Conservation (phyloP, 345 rosid genomes). For the Euclidium syriacum region DNA sequence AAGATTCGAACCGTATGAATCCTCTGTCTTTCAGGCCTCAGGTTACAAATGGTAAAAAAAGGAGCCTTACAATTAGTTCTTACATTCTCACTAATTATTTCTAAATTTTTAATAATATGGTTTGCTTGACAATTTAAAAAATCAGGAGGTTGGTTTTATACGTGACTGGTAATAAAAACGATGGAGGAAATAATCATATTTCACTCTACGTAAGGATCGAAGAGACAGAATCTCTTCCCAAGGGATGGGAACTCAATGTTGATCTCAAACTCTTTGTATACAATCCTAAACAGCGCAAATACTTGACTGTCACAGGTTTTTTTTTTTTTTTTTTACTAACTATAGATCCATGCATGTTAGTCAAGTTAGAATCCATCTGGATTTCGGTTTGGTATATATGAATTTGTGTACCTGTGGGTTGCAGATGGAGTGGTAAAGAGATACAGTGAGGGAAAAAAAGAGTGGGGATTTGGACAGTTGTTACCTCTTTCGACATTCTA, state of each 20-base stretch:
- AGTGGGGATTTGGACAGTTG: slow-evolving; percentile 32
- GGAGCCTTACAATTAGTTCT: no score
- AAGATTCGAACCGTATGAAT: slow-evolving; percentile 22
- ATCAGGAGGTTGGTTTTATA: slow-evolving; percentile 35
- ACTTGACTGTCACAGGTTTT: slow-evolving; percentile 32
- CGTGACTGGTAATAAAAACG: slow-evolving; percentile 30
- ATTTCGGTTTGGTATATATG: background rate
- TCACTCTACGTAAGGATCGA: slow-evolving; percentile 35
- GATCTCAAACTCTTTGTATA: slow-evolving; percentile 31
- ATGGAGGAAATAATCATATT: slow-evolving; percentile 19
- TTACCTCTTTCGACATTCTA: slow-evolving; percentile 22
- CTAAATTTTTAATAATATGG: background rate
- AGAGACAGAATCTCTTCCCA: slow-evolving; percentile 10
- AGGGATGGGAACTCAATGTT: slow-evolving; percentile 30
- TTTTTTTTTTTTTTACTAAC: background rate
- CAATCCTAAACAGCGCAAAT: slow-evolving; percentile 17
- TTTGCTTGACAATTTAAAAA: no score
- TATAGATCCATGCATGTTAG: no score
- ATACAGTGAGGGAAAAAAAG: slow-evolving; percentile 14
- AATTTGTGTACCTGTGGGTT: background rate
- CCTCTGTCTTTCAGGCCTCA: slow-evolving; percentile 33
- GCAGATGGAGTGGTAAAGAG: slow-evolving; percentile 30
- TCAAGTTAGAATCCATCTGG: background rate
- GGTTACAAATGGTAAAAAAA: slow-evolving; percentile 38
- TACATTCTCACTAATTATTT: background rate